A percentile compares a stretch with the other conserved stretches of the same genome.
These are phyloP conservation scores for Colletotrichum neosansevieriae DNA, from an alignment of 2,329 filamentous ascomycete genomes.

Conservation along the genomic window DNA sequence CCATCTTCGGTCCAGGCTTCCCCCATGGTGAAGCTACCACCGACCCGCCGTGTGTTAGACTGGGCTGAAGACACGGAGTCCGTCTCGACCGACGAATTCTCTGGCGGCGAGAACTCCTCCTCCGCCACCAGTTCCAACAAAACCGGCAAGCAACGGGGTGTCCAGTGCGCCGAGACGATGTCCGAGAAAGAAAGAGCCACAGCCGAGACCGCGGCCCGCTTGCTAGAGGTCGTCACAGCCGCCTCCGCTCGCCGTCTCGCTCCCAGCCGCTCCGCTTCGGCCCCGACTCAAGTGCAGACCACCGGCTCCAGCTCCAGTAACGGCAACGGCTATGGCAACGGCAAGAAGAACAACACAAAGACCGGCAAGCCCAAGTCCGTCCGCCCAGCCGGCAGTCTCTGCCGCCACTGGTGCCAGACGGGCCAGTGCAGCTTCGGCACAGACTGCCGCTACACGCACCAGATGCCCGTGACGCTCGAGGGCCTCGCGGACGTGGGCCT, in stretches of 20 bases:
- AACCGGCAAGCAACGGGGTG: not conserved
- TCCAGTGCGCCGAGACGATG: not conserved
- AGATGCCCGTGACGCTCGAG: slow-evolving; percentile 58
- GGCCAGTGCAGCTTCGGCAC: slow-evolving; percentile 60
- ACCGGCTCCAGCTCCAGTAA: not conserved
- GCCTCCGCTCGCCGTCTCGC: slow-evolving; percentile 1
- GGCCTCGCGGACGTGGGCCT: slow-evolving; percentile 59
- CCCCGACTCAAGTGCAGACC: not conserved
- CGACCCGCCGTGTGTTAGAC: slow-evolving; percentile 23
- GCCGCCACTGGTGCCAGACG: slow-evolving; percentile 62
- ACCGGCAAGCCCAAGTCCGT: slow-evolving; percentile 15
- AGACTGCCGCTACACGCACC: slow-evolving; percentile 59
- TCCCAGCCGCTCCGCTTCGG: not conserved
- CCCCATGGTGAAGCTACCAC: not conserved
- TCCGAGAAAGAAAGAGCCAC: slow-evolving; percentile 14
- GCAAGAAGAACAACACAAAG: slow-evolving; percentile 9
- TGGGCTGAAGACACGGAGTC: slow-evolving; percentile 38
- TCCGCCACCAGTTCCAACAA: slow-evolving; percentile 7
- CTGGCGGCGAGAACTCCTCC: slow-evolving; percentile 18
- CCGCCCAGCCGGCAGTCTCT: slow-evolving; percentile 45
- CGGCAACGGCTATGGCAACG: not conserved
- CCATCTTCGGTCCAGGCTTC: not conserved
- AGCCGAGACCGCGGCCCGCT: slow-evolving; percentile 13
- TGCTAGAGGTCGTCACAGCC: slow-evolving; percentile 25
- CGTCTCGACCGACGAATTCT: slow-evolving; percentile 34